Conservation (phyloP, 495 filamentous ascomycete genomes). For the Lasiosphaeria ovina region DNA sequence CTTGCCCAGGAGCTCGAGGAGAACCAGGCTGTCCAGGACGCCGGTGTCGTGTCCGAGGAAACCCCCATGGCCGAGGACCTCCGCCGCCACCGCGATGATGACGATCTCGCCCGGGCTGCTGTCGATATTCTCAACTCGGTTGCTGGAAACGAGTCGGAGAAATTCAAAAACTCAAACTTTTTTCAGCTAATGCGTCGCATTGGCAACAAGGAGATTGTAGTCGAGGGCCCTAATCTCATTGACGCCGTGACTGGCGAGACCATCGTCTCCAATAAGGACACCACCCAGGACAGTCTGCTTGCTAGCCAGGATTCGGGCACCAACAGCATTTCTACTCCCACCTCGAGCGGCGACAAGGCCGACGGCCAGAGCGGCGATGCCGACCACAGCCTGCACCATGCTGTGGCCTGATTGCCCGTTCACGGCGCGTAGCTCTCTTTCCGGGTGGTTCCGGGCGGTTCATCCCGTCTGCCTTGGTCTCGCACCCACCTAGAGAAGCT, state of each 20-base stretch:
- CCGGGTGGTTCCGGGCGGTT: too few species aligned
- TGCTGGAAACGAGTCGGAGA: conserved; percentile 35
- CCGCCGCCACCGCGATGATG: conserved; percentile 14
- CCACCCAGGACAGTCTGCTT: background rate
- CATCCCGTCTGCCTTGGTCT: too few species aligned
- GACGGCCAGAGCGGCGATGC: too few species aligned
- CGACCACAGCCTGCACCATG: too few species aligned
- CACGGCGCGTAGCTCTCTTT: too few species aligned
- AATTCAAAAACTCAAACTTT: conserved; percentile 46
- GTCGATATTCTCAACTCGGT: conserved; percentile 39
- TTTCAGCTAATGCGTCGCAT: conserved; percentile 44
- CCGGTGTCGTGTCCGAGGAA: background rate
- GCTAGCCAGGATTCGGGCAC: too few species aligned
- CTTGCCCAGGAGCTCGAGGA: conserved; percentile 22
- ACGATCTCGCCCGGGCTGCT: conserved; percentile 40
- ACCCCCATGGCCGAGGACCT: conserved; percentile 1
- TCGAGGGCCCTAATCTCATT: conserved; percentile 39
- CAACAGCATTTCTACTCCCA: too few species aligned
- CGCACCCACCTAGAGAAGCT: too few species aligned
- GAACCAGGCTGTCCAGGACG: conserved; percentile 7
- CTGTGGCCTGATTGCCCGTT: too few species aligned
- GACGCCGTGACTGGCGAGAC: conserved; percentile 29
- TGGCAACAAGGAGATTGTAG: conserved; percentile 37
- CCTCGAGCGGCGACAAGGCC: too few species aligned
- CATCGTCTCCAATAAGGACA: conserved; percentile 11